phyloP scores from a whole-genome alignment of 495 filamentous ascomycete species.

The Acidiella bohemica region DNA sequence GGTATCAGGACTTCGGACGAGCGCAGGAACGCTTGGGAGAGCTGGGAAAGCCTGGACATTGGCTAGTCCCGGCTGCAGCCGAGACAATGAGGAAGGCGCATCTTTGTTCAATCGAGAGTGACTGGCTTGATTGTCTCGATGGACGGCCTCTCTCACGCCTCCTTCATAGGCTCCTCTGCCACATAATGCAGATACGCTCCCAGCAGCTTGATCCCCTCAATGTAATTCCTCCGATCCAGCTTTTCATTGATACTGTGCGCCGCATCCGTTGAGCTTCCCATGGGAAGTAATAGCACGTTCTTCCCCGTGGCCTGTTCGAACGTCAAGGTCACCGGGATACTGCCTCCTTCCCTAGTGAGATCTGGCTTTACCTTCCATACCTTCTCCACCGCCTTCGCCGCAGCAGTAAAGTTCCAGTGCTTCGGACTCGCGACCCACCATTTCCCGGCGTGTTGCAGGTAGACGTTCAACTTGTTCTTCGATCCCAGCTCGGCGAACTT shows the following conservation, averaged over 20 bases:
- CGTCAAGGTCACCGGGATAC: constrained; percentile 90
- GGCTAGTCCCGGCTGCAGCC: too few species aligned
- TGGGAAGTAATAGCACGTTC: constrained; percentile 88
- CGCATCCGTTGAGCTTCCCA: constrained; percentile 93
- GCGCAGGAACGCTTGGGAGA: too few species aligned
- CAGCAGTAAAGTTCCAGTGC: constrained; percentile 96
- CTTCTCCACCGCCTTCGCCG: constrained; percentile 78
- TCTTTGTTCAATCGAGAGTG: too few species aligned
- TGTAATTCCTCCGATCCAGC: constrained; percentile 90
- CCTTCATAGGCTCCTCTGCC: constrained; percentile 86
- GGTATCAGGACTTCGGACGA: too few species aligned
- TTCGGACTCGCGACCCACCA: constrained; percentile 97
- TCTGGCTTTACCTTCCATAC: constrained; percentile 90
- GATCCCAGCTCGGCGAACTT: constrained; percentile 69
- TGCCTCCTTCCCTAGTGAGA: constrained; percentile 90
- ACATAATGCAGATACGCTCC: constrained; percentile 96
- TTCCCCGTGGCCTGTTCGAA: constrained; percentile 98
- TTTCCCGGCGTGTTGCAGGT: constrained; percentile 75
- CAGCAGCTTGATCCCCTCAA: constrained; percentile 92
- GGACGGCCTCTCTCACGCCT: too few species aligned
- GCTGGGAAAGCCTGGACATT: too few species aligned
- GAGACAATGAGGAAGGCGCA: too few species aligned
- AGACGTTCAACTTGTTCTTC: constrained; percentile 79
- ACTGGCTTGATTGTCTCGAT: too few species aligned
- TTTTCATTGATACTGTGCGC: constrained; percentile 98